Evolutionary conservation across 192 early-diverging fungal species (phyloP).

Genomic region (Backusella australiensis): DNA sequence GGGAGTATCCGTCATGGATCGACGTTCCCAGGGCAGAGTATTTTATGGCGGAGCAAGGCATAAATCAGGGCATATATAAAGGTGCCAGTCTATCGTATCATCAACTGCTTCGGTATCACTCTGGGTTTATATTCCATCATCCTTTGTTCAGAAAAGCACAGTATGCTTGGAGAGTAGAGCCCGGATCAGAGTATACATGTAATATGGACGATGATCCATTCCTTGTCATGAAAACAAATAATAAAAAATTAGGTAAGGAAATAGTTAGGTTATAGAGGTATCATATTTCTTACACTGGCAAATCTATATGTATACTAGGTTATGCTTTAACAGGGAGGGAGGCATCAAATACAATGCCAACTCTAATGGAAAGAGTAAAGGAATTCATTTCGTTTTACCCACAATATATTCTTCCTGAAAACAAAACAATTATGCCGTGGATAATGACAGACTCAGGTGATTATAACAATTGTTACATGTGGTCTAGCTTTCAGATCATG

Average conservation of each 20-base stretch:
- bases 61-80: slow-evolving; percentile 26
- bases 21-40: slow-evolving; percentile 57
- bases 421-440: slow-evolving; percentile 43
- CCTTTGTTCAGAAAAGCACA: slow-evolving; percentile 60
- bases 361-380: slow-evolving; percentile 63
- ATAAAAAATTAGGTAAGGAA: slow-evolving; percentile 64
- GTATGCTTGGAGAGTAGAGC: slow-evolving; percentile 81
- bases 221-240: slow-evolving; percentile 63
- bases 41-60: slow-evolving; percentile 49
- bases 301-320: not conserved
- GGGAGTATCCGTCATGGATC: slow-evolving; percentile 79
- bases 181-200: slow-evolving; percentile 69
- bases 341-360: slow-evolving; percentile 48
- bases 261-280: too few species aligned
- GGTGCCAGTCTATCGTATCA: slow-evolving; percentile 27
- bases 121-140: slow-evolving; percentile 70
- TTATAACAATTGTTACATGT: slow-evolving; percentile 70
- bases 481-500: slow-evolving; percentile 88
- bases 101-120: slow-evolving; percentile 10
- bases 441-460: slow-evolving; percentile 45
- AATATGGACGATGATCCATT: slow-evolving; percentile 78
- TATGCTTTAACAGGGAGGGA: slow-evolving; percentile 9
- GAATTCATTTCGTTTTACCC: slow-evolving; percentile 47
- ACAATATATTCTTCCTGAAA: slow-evolving; percentile 30
- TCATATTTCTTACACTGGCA: not conserved